A percentile compares a stretch with the other conserved stretches of the same genome.
phyloP scores from a whole-genome alignment of 192 early-diverging fungal species.

The Funneliformis geosporum region DNA sequence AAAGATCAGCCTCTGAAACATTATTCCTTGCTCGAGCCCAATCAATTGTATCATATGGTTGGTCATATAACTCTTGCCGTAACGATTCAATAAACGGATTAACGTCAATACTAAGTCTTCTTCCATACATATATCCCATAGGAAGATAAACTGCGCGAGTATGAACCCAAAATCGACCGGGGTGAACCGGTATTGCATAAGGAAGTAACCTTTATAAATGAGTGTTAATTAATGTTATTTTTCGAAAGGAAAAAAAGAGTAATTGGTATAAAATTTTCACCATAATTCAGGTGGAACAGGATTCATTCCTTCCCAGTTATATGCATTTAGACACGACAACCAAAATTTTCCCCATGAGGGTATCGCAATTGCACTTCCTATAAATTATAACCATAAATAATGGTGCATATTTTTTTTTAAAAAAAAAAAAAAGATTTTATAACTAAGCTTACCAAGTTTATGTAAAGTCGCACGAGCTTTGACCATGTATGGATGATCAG shows the following conservation, averaged over 20 bases:
- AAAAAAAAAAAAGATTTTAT: background rate
- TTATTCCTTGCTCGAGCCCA: conserved; percentile 85
- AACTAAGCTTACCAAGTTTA: conserved; percentile 58
- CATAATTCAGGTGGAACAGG: conserved; percentile 94
- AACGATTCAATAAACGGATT: conserved; percentile 75
- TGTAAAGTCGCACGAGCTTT: conserved; percentile 83
- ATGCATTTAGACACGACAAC: conserved; percentile 86
- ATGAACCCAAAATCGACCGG: conserved; percentile 94
- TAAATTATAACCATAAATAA: background rate
- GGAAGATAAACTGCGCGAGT: conserved; percentile 91
- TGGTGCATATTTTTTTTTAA: background rate
- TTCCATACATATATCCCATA: conserved; percentile 92
- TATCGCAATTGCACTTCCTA: conserved; percentile 78
- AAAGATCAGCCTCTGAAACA: conserved; percentile 78
- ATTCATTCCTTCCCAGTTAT: conserved; percentile 96
- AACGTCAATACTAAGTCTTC: conserved; percentile 55
- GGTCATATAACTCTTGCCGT: conserved; percentile 86
- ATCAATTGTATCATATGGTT: conserved; percentile 82
- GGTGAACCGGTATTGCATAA: conserved; percentile 75
- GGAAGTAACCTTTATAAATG: conserved; percentile 69
- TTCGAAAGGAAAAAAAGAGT: background rate
- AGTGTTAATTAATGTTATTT: background rate
- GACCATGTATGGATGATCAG: conserved; percentile 85
- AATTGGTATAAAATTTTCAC: conserved; percentile 38
- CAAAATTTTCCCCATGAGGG: conserved; percentile 99